Conservation (phyloP, 2,329 filamentous ascomycete genomes). For the Colletotrichum horii region DNA sequence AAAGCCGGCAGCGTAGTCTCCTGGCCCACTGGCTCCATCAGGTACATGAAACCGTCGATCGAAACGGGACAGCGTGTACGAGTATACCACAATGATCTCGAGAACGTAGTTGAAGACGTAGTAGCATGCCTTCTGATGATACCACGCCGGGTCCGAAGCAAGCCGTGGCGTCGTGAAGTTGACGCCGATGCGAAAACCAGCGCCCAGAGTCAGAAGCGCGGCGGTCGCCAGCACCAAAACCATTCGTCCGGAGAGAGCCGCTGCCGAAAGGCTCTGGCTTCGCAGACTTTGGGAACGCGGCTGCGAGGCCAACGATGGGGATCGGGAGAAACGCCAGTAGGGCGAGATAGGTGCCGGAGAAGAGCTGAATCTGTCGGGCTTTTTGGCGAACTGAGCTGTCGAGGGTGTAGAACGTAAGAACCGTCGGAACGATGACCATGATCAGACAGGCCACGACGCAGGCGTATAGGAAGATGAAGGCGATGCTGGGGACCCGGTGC, state of each 20-base stretch:
- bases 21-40: accelerated
- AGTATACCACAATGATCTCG: neutral
- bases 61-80: neutral
- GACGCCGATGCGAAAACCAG: neutral
- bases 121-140: neutral
- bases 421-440: neutral
- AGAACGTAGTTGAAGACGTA: neutral
- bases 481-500: neutral
- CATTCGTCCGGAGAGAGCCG: neutral
- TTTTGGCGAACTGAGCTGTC: neutral
- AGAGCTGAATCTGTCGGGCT: neutral
- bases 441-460: neutral
- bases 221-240: accelerated
- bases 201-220: neutral
- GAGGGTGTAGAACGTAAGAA: neutral
- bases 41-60: neutral
- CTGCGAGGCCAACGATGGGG: neutral
- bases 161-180: neutral
- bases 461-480: neutral
- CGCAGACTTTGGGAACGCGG: neutral
- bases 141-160: neutral
- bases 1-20: neutral
- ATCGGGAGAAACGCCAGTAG: neutral
- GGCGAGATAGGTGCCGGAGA: neutral
- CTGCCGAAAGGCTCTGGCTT: neutral